Base-by-base conservation (phyloP, 2,329 filamentous ascomycete species). In the Hymenoscyphus fructigenus region DNA sequence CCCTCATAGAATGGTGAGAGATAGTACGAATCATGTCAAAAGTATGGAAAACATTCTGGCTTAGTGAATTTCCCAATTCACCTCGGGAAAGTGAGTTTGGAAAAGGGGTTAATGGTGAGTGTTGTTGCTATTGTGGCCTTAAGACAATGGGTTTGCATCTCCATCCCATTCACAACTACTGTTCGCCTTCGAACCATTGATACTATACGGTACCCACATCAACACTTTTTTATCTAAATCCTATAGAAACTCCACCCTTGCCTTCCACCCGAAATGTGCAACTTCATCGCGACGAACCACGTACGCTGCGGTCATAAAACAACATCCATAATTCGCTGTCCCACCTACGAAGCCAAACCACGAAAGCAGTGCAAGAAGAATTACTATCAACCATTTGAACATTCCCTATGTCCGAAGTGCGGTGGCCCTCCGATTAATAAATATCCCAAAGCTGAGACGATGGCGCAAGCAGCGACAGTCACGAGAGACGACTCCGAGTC, bases 221-320 rank as follows among this genome's bases (percentile, higher is more conserved):
- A 14, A 26, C 34, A n/a, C 9, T n/a, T 17, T 41, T 44, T 4
- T 36, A 47, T 20, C 57, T 23, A n/a, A 12, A 50, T 50, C 26
- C 12, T 12, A 50, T 50, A 50, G n/a, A 50, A 12, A 23, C 34
- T 41, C 15, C 14, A 26, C 20, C 23, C 32, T 29, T 28, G 5
- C 32, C 23, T 12, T n/a, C 6, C 36, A n/a, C 17, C n/a, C n/a
- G 57, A 59, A 12, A 59, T 59, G 34, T 59, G 57, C 26, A 44
- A 29, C 32, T 38, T n/a, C 17, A 26, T 41, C n/a, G 26, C 34
- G n/a, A 59, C 32, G 28, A 44, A 32, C 1, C 57, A 59, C 36
- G 20, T 26, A 10, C 57, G 57, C n/a, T 59, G 57, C n/a, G 12
- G 23, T 17, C 34, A 59, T n/a, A 59, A 41, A 59, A 59, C 34